phyloP scores from a whole-genome alignment of 2,329 filamentous ascomycete genomes.

The Fusarium acutatum region DNA sequence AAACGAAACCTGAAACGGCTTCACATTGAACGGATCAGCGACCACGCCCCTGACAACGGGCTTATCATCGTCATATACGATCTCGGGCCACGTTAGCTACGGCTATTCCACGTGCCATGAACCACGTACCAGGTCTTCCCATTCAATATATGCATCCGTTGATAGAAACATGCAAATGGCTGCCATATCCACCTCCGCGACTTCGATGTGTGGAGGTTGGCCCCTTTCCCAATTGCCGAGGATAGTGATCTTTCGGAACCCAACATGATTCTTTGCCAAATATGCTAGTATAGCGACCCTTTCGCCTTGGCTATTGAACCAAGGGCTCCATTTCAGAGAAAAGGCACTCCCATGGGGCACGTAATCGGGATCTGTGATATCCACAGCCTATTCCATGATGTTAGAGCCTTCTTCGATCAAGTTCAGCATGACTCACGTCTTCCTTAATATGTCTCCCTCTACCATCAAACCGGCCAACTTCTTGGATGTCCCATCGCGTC shows the following conservation, averaged over 20 bases:
- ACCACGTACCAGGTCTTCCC: constrained; percentile 59
- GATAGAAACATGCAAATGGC: constrained; percentile 61
- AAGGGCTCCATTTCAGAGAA: constrained; percentile 64
- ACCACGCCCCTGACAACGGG: constrained; percentile 63
- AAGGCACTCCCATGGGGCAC: constrained; percentile 59
- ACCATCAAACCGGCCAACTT: constrained; percentile 59
- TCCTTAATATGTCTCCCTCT: constrained; percentile 55
- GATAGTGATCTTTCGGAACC: constrained; percentile 61
- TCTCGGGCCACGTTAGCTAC: constrained; percentile 42
- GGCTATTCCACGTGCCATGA: accelerated
- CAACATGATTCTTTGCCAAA: constrained; percentile 60
- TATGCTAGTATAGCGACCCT: constrained; percentile 60
- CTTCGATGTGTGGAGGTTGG: constrained; percentile 47
- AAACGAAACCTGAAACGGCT: constrained; percentile 61
- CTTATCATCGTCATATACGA: constrained; percentile 51
- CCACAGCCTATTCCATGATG: constrained; percentile 34
- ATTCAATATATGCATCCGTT: constrained; percentile 63
- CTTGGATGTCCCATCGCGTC: constrained; percentile 58
- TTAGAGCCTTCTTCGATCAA: constrained; percentile 4
- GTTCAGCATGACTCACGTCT: constrained; percentile 28
- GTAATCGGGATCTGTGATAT: constrained; percentile 57
- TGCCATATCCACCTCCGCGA: constrained; percentile 53
- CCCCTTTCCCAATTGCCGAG: constrained; percentile 47
- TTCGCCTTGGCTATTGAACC: constrained; percentile 50
- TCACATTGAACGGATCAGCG: constrained; percentile 59